phyloP scores from a whole-genome alignment of 176 grass and related monocot species.

The Aegilops umbellulata region DNA sequence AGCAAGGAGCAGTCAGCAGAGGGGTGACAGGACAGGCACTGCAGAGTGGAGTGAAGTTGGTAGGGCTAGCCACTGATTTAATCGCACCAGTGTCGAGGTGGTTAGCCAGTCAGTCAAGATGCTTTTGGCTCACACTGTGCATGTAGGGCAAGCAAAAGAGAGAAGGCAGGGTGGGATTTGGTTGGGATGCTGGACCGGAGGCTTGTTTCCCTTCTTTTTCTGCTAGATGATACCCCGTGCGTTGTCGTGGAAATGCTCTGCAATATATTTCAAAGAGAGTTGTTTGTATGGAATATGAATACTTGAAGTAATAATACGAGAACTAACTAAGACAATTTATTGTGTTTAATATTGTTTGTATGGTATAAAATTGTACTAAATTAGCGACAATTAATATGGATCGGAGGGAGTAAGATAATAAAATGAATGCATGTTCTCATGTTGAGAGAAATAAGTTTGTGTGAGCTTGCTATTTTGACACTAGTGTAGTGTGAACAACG shows the following conservation, averaged over 20 bases:
- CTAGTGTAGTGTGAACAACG: no score
- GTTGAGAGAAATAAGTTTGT: no score
- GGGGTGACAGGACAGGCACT: not conserved
- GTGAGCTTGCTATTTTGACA: not conserved
- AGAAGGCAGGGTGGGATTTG: constrained; percentile 1
- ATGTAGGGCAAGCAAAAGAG: not conserved
- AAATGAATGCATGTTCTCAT: no score
- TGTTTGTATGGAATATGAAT: no score
- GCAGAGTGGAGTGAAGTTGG: constrained; percentile 36
- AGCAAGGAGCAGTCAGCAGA: not conserved
- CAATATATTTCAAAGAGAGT: no score
- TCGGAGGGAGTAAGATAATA: no score
- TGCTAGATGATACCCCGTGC: not conserved
- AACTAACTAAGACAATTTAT: no score
- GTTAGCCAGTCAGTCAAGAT: constrained; percentile 20
- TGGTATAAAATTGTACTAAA: no score
- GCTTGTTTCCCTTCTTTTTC: not conserved
- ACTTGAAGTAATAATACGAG: no score
- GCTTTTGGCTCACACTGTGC: constrained; percentile 7
- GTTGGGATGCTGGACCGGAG: constrained; percentile 34
- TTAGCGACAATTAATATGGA: no score
- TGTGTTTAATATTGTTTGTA: no score
- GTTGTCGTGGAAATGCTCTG: no score
- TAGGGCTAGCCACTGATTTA: constrained; percentile 23
- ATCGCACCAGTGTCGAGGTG: constrained; percentile 1